Percentiles rank a stretch among this genome's conserved stretches.
These are phyloP conservation scores for Paraconiothyrium sp. DNA, from an alignment of 2,329 filamentous ascomycete species.

Conservation along the genomic window DNA sequence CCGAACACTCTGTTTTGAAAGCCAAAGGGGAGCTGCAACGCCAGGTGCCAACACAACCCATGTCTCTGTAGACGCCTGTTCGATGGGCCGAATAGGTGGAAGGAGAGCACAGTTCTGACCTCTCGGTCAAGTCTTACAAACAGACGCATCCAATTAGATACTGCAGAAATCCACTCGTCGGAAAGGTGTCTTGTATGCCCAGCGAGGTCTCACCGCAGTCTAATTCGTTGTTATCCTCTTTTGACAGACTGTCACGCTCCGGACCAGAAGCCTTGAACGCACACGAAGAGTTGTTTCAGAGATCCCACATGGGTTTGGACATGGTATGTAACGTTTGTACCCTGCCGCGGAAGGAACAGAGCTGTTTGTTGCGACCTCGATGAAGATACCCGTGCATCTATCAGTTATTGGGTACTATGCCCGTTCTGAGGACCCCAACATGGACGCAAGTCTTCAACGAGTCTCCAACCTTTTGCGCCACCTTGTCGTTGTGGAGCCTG, in stretches of 20 bases:
- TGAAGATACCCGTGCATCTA: constrained; percentile 61
- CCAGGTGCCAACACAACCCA: constrained; percentile 44
- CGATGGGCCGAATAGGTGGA: constrained; percentile 35
- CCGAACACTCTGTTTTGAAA: constrained; percentile 20
- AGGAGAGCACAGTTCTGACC: constrained; percentile 51
- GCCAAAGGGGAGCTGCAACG: constrained; percentile 45
- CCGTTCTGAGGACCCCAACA: constrained; percentile 48
- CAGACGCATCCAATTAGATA: constrained; percentile 50
- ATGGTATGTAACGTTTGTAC: constrained; percentile 36
- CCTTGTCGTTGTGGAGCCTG: constrained; percentile 55
- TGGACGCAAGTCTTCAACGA: constrained; percentile 46
- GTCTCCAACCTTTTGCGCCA: constrained; percentile 55
- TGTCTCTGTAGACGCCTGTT: constrained; percentile 40
- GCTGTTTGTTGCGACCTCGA: constrained; percentile 27
- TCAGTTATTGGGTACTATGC: neutral
- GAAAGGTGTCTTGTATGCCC: constrained; percentile 60
- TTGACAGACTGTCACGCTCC: constrained; percentile 52
- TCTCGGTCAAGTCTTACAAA: constrained; percentile 53
- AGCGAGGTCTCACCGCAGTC: constrained; percentile 63
- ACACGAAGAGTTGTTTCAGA: constrained; percentile 17
- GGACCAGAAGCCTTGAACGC: constrained; percentile 37
- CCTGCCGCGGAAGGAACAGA: constrained; percentile 24
- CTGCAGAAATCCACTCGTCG: constrained; percentile 64
- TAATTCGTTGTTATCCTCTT: constrained; percentile 36
- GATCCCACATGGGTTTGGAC: constrained; percentile 36